A percentile compares a stretch with the other conserved stretches of the same genome.
Conservation (phyloP, 1,139 yeast genomes). For the Torulaspora globosa region DNA sequence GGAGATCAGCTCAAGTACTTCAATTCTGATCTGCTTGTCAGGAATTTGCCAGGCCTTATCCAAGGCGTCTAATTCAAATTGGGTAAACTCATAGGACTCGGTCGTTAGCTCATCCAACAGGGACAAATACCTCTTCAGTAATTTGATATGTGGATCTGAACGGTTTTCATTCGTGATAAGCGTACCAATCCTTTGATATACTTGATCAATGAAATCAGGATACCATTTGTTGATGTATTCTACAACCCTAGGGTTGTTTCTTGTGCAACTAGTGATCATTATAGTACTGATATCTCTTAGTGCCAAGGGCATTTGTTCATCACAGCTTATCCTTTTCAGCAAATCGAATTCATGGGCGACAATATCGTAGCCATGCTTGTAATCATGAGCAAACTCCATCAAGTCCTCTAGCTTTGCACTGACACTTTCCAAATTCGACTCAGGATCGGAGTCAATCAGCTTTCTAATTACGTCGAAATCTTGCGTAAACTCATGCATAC, state of each 20-base stretch:
- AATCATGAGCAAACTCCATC: slow-evolving; percentile 37
- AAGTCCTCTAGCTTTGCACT: slow-evolving; percentile 29
- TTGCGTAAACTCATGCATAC: slow-evolving; percentile 26
- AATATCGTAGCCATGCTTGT: slow-evolving; percentile 35
- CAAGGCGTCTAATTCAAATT: slow-evolving; percentile 19
- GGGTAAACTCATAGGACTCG: slow-evolving; percentile 12
- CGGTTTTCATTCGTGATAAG: slow-evolving; percentile 10
- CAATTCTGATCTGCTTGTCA: slow-evolving; percentile 31
- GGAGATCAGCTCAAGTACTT: slow-evolving; percentile 33
- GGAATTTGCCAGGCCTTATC: slow-evolving; percentile 21
- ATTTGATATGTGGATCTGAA: slow-evolving; percentile 4
- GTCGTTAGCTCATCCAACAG: slow-evolving; percentile 26
- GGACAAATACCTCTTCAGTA: slow-evolving; percentile 32
- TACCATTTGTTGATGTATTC: slow-evolving; percentile 24
- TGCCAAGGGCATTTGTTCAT: slow-evolving; percentile 18
- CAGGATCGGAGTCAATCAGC: slow-evolving; percentile 4
- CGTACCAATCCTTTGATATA: slow-evolving; percentile 16
- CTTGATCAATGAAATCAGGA: slow-evolving; percentile 19
- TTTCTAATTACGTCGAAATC: slow-evolving; percentile 17
- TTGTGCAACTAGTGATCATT: slow-evolving; percentile 53
- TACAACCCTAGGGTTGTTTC: slow-evolving; percentile 71
- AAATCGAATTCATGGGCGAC: slow-evolving; percentile 30
- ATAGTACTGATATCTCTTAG: slow-evolving; percentile 48
- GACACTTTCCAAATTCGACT: slow-evolving; percentile 21
- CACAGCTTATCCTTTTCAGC: slow-evolving; percentile 21